Evolutionary conservation across 805 yeast species (phyloP).

Genomic region (Lipomyces kockii): DNA sequence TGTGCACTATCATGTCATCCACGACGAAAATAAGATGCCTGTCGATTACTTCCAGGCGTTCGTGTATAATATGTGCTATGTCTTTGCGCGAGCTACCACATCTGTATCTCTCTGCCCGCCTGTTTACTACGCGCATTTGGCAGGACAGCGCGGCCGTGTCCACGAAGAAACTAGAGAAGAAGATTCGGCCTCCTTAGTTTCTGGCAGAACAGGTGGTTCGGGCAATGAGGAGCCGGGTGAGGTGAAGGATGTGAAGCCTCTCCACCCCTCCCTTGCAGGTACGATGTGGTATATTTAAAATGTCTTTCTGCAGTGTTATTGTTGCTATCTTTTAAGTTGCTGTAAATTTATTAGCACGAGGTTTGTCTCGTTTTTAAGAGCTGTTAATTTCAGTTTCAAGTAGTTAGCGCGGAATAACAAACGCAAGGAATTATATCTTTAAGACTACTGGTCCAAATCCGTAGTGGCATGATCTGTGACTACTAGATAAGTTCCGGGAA

Average conservation of each 20-base stretch:
- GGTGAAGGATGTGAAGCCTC: constrained; percentile 9
- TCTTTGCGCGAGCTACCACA: constrained; percentile 45
- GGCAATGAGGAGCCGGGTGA: constrained; percentile 4
- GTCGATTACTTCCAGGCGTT: constrained; percentile 36
- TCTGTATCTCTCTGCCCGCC: constrained; percentile 46
- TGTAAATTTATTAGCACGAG: not conserved
- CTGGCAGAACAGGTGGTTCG: constrained; percentile 12
- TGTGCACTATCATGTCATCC: constrained; percentile 45
- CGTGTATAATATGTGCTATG: constrained; percentile 44
- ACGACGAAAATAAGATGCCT: constrained; percentile 42
- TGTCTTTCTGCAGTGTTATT: not conserved
- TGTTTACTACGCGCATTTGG: constrained; percentile 44
- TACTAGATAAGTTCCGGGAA: too few species aligned
- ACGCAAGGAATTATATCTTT: too few species aligned
- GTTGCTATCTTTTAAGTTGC: not conserved
- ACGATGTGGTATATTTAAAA: constrained; percentile 19
- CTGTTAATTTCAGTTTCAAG: not conserved
- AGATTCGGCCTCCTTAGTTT: constrained; percentile 15
- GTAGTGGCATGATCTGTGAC: too few species aligned
- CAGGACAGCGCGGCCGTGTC: constrained; percentile 46
- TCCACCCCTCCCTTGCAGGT: constrained; percentile 17
- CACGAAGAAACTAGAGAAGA: constrained; percentile 32
- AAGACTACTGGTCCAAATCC: too few species aligned
- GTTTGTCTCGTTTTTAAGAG: not conserved
- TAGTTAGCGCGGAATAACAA: not conserved